Base-by-base conservation (phyloP, 768 basidiomycete species). In the Tricholoma bakamatsutake region DNA sequence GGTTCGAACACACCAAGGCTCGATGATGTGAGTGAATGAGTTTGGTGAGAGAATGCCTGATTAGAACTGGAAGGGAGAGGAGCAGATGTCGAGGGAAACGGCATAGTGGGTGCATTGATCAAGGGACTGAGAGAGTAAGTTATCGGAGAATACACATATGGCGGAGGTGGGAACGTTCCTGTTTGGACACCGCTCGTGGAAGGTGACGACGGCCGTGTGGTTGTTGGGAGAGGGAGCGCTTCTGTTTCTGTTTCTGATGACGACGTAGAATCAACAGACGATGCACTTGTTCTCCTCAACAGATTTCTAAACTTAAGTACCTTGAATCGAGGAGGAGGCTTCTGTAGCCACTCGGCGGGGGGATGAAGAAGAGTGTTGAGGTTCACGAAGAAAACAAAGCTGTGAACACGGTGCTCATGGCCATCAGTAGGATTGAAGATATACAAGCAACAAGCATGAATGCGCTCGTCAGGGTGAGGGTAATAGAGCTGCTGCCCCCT, bases 311-410 rank as follows among this genome's bases (percentile, higher is more conserved):
- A 33, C 33, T 51, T 52, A 42, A 53, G 55, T 5, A 48, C 30
- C n/a, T 54, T 54, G 45, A 50, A 50, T 10, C 55, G 54, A 5
- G 50, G 54, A 39, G 27, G 21, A 21, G 24, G 30, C 6, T 34
- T 51, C 17, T 59, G 39, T 17, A 49, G 50, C 58, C 63, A 62
- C 24, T 62, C 55, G 8, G 48, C 49, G 7, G 61, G 65, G 11
- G 64, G 60, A 24, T 65, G 42, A 7, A 74, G 67, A 39, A 82
- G 71, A 8, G 73, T 74, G 50, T 72, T 69, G 15, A 76, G 62
- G 57, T 78, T 76, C 48, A 80, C 58, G 62, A 80, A 80, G 62
- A 81, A 80, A 1, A 78, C 76, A 53, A 79, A 81, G 11, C 75
- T 74, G 43, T 76, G 72, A 2, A 79, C 73, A 15, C 73, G 67